A percentile compares a stretch with the other conserved stretches of the same genome.
phyloP scores from a whole-genome alignment of 108 stramenopile species.

The Nitzschia sp. region DNA sequence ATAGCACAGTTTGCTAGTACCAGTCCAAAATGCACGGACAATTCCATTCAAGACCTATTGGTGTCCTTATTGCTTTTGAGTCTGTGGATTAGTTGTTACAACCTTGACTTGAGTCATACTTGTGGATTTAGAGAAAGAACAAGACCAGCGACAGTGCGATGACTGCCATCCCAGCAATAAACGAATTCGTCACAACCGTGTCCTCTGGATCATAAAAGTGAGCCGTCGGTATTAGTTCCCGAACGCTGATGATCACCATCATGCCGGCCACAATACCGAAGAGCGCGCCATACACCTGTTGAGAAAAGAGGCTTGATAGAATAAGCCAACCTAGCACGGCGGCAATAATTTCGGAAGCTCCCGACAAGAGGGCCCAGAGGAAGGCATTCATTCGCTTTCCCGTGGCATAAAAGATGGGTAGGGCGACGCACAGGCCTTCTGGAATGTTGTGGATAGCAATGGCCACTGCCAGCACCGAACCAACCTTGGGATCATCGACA shows the following conservation, averaged over 20 bases:
- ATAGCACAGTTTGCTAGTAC: no score
- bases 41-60: no score
- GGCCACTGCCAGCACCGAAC: conserved; percentile 61
- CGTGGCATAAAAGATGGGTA: conserved; percentile 92
- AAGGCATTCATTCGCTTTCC: conserved; percentile 83
- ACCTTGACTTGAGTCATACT: no score
- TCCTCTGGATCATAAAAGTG: conserved; percentile 92
- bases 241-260: conserved; percentile 87
- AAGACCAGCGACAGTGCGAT: conserved; percentile 91
- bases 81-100: neutral
- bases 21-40: no score
- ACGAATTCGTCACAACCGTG: conserved; percentile 78
- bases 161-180: conserved; percentile 87
- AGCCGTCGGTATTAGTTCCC: conserved; percentile 93
- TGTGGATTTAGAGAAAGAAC: conserved; percentile 58
- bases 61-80: no score
- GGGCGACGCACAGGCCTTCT: conserved; percentile 83
- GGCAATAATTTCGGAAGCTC: conserved; percentile 76
- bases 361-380: conserved; percentile 68
- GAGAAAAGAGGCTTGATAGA: conserved; percentile 52
- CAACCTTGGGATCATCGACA: conserved; percentile 69
- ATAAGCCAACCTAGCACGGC: conserved; percentile 79
- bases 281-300: conserved; percentile 62
- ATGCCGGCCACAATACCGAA: conserved; percentile 90
- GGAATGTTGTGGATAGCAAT: conserved; percentile 89